Conservation (phyloP, 2,329 filamentous ascomycete genomes). For the Aspergillus sp. region DNA sequence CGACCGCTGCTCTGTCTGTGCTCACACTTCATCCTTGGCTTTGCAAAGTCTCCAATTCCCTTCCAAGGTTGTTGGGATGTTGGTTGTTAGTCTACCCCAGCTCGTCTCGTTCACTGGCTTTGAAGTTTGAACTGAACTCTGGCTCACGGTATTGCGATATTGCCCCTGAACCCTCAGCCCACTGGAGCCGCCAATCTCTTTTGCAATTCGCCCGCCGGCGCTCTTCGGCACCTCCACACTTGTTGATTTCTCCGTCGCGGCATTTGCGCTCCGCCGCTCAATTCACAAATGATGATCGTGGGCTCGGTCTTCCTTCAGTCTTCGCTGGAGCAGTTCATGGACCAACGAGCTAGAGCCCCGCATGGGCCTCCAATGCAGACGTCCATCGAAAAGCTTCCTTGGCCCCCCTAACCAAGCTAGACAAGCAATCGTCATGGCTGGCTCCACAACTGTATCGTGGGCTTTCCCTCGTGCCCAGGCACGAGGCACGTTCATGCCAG, state of each 20-base stretch:
- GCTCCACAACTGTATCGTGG: neutral
- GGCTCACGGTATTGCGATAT: neutral
- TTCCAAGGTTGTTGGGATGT: neutral
- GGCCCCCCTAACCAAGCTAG: neutral
- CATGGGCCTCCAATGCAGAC: neutral
- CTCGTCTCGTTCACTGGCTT: too few species aligned
- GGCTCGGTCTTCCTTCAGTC: neutral
- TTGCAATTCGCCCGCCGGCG: neutral
- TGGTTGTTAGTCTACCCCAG: neutral
- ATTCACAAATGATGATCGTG: conserved; percentile 13
- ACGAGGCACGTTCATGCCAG: neutral
- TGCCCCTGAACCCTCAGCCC: neutral
- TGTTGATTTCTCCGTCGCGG: neutral
- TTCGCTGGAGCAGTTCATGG: too few species aligned
- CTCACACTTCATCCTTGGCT: neutral
- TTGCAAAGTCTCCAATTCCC: neutral
- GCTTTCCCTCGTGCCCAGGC: neutral
- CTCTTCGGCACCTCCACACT: conserved; percentile 18
- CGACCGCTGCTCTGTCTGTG: neutral
- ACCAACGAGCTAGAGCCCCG: conserved; percentile 4
- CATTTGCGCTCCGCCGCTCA: too few species aligned
- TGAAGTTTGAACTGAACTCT: neutral
- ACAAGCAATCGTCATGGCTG: conserved; percentile 13
- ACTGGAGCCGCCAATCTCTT: neutral
- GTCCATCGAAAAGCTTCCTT: conserved; percentile 9